Base-by-base conservation (phyloP, 345 rosid species). In the Abelmoschus esculentus region DNA sequence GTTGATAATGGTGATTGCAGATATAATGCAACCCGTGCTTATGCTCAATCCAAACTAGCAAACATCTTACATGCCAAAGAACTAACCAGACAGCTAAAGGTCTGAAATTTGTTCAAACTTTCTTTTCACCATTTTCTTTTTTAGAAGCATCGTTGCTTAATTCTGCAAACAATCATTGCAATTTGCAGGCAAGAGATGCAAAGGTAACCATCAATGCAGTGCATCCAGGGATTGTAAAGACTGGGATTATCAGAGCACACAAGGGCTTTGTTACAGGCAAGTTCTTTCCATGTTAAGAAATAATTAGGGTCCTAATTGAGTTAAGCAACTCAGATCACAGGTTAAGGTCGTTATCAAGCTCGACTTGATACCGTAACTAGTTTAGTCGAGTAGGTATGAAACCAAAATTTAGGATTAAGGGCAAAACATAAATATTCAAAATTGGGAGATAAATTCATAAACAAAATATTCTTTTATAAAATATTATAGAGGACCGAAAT, bases 151-250 rank as follows among this genome's bases (percentile, higher is more conserved):
- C 22, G 3, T 55, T 55, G 31, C 26, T 19, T 64, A 19, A 22
- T 19, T 19, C 14, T 64, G 6, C 38, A 34, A 61, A 34, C 46
- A 61, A 38, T 28, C 29, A 18, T 26, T 47, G 15, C 6, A 17
- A 10, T 8, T 79, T 62, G 70, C 89, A 93, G 98, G 91, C 86
- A 3, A 89, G 80, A 72, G 81, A 88, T 76, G 97, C 96, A 64
- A 80, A 82, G 60, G 91, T 93, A 19, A 86, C 89, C n/a, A 86
- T 89, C 60, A 93, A 91, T 75, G 92, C 93, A 36, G 95, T 91
- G 40, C 98, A 93, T 74, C 98, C 98, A 59, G 98, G 98, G 32
- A 86, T 93, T 6, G 88, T 93, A 10, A 93, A 93, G 82, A 93
- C 97, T 17, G 98, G 96, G 44, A 93, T 93, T 54, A 82, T 93